A percentile compares a stretch with the other conserved stretches of the same genome.
phyloP scores from a whole-genome alignment of 2,329 filamentous ascomycete species.

The Lasiodiplodia citricola region DNA sequence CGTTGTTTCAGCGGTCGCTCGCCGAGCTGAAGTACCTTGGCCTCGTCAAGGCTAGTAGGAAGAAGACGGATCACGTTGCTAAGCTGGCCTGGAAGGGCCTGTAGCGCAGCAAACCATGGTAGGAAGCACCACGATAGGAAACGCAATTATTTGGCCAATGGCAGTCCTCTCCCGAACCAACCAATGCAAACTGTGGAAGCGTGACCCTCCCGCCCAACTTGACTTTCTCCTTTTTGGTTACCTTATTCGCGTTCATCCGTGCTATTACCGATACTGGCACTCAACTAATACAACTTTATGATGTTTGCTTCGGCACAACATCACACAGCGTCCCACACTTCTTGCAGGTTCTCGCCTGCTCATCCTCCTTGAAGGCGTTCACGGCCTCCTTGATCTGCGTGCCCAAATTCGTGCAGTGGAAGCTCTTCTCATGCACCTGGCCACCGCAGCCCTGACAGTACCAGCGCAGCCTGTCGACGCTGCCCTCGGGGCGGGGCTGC shows the following conservation, averaged over 20 bases:
- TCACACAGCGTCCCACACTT: conserved; percentile 79
- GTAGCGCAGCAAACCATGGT: conserved; percentile 39
- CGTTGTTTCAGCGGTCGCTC: conserved; percentile 82
- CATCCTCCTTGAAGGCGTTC: conserved; percentile 75
- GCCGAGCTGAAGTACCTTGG: conserved; percentile 86
- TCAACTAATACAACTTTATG: neutral
- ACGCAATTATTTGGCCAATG: neutral
- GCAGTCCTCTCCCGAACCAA: neutral
- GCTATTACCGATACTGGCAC: neutral
- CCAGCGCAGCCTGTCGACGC: conserved; percentile 83
- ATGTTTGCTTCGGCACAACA: conserved; percentile 60
- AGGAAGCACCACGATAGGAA: neutral
- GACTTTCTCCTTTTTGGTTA: neutral
- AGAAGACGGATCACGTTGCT: conserved; percentile 89
- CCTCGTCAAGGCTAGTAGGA: conserved; percentile 85
- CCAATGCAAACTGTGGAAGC: neutral
- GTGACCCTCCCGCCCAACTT: neutral
- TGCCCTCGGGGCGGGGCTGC: conserved; percentile 73
- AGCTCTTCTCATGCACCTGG: conserved; percentile 83
- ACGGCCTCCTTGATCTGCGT: conserved; percentile 95
- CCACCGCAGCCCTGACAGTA: conserved; percentile 77
- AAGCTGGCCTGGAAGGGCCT: conserved; percentile 84
- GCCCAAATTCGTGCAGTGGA: conserved; percentile 88
- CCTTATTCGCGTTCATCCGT: neutral
- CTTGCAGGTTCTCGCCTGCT: conserved; percentile 73